A percentile compares a stretch with the other conserved stretches of the same genome.
Evolutionary conservation across 805 yeast genomes (phyloP).

Genomic region (Ogataea sp.): DNA sequence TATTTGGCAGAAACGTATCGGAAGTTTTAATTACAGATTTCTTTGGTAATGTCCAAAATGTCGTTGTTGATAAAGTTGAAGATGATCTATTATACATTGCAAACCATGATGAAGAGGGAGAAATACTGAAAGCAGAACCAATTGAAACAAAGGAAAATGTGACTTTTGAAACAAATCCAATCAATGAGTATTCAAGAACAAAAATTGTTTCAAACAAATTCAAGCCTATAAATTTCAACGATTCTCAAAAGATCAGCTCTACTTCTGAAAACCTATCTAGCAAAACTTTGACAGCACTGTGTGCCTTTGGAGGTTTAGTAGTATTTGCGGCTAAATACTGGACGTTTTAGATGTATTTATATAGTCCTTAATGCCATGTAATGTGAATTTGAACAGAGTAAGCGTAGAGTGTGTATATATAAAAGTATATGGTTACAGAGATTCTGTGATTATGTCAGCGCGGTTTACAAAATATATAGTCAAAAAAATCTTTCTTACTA

Average conservation of each 20-base stretch:
- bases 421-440: no score
- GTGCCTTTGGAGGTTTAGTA: no score
- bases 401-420: no score
- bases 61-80: slow-evolving; percentile 48
- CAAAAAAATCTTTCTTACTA: not conserved
- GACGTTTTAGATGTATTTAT: no score
- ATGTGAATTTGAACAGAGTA: no score
- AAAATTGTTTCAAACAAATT: not conserved
- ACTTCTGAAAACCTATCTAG: not conserved
- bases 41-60: slow-evolving; percentile 85
- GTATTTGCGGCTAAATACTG: no score
- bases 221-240: not conserved
- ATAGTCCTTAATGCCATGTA: no score
- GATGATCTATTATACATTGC: slow-evolving; percentile 34
- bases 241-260: not conserved
- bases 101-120: slow-evolving; percentile 24
- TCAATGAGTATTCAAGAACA: not conserved
- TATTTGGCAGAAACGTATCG: slow-evolving; percentile 55
- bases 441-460: no score
- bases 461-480: no score
- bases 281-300: no score
- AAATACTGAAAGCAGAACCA: not conserved
- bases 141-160: not conserved
- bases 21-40: slow-evolving; percentile 84
- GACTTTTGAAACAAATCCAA: not conserved